Evolutionary conservation across 2,329 filamentous ascomycete genomes (phyloP).

Genomic region (Rhinocladiella similis): DNA sequence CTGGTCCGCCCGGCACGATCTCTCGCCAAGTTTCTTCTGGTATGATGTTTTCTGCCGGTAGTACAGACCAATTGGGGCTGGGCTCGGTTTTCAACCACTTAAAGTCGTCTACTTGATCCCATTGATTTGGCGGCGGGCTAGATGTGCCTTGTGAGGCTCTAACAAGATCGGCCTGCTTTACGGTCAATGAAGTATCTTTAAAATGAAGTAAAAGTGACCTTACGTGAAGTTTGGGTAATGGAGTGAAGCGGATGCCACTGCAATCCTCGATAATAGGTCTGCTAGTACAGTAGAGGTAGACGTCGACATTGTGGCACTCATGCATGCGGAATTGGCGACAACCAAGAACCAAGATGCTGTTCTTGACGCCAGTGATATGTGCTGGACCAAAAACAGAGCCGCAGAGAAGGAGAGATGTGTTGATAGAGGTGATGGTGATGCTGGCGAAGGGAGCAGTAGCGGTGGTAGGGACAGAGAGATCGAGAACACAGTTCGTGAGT

Average conservation of each 20-base stretch:
- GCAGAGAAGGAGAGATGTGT: constrained; percentile 70
- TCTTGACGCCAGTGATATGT: constrained; percentile 73
- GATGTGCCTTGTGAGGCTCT: constrained; percentile 27
- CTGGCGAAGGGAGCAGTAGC: constrained; percentile 63
- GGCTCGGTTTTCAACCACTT: constrained; percentile 84
- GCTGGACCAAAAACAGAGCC: constrained; percentile 77
- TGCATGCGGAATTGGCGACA: constrained; percentile 93
- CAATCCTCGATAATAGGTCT: constrained; percentile 95
- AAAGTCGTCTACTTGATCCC: constrained; percentile 93
- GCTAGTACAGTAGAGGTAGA: constrained; percentile 80
- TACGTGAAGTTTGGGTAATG: constrained; percentile 56
- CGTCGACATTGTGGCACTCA: constrained; percentile 74
- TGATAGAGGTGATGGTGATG: constrained; percentile 68
- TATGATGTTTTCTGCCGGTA: constrained; percentile 63
- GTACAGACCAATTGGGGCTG: constrained; percentile 82
- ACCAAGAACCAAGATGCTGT: constrained; percentile 70
- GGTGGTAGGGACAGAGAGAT: constrained; percentile 67
- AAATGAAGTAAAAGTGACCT: background rate
- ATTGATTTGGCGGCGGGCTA: constrained; percentile 60
- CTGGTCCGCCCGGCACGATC: constrained; percentile 64
- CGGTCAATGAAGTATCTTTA: background rate
- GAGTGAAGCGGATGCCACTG: constrained; percentile 72
- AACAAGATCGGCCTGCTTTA: constrained; percentile 17
- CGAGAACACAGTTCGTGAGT: constrained; percentile 70
- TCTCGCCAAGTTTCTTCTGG: constrained; percentile 67